phyloP scores from a whole-genome alignment of 148 eudicot species.

The Fallopia convolvulus region DNA sequence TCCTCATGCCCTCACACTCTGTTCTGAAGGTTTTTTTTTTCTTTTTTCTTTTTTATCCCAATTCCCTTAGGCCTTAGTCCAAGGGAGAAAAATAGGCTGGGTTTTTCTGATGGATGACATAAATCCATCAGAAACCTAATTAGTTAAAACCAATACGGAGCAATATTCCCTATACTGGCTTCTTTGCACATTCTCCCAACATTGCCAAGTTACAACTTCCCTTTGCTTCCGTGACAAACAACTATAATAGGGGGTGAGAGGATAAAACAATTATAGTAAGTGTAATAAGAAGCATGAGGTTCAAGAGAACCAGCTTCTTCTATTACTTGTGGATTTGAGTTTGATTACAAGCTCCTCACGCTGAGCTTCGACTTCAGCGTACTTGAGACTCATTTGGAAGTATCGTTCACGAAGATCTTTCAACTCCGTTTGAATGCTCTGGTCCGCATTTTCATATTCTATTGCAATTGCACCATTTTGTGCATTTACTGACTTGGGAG shows the following conservation, averaged over 20 bases:
- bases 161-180: neutral
- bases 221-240: neutral
- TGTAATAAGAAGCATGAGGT: neutral
- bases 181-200: neutral
- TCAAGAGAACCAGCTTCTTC: constrained; percentile 60
- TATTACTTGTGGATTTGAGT: constrained; percentile 47
- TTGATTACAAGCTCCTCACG: constrained; percentile 91
- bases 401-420: constrained; percentile 76
- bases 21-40: neutral
- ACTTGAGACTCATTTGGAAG: constrained; percentile 74
- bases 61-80: neutral
- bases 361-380: constrained; percentile 87
- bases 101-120: neutral
- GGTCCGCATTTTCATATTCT: constrained; percentile 30
- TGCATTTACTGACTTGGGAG: constrained; percentile 21
- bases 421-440: constrained; percentile 56
- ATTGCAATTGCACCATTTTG: constrained; percentile 25
- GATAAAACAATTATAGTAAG: neutral
- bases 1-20: neutral
- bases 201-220: neutral
- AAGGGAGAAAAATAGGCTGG: neutral
- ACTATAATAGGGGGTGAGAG: neutral
- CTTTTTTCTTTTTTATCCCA: neutral
- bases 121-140: neutral
- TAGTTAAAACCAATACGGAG: neutral